A percentile compares a stretch with the other conserved stretches of the same genome.
These are phyloP conservation scores for Gnetum montanum DNA, from an alignment of 75 land plant species.

Conservation along the genomic window DNA sequence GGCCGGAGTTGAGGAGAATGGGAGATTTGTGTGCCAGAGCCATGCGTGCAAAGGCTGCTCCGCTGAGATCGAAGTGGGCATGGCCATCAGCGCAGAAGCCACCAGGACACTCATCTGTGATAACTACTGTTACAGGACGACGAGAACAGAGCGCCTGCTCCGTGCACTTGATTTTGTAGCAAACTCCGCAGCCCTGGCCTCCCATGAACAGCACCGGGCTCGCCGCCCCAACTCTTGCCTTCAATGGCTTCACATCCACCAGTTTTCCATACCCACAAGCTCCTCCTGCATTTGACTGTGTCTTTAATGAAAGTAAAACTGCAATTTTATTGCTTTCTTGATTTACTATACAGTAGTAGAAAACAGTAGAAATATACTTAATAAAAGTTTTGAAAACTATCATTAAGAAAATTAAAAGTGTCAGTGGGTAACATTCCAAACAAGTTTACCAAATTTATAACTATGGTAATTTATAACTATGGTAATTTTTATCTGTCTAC, in stretches of 20 bases:
- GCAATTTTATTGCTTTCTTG: no score
- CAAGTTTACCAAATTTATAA: no score
- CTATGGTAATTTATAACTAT: no score
- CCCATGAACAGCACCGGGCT: constrained; percentile 61
- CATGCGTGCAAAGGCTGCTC: constrained; percentile 26
- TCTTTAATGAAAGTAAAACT: background rate
- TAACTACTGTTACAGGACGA: constrained; percentile 12
- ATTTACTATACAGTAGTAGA: no score
- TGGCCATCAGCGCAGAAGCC: constrained; percentile 28
- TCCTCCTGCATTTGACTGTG: constrained; percentile 38
- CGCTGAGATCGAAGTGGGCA: constrained; percentile 33
- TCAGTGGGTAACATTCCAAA: no score
- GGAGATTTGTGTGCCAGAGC: constrained; percentile 8
- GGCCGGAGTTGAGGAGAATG: constrained; percentile 19
- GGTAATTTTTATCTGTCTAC: no score
- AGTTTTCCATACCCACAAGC: constrained; percentile 81
- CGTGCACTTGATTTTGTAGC: constrained; percentile 39
- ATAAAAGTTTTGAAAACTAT: no score
- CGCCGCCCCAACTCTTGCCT: constrained; percentile 63
- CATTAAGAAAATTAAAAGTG: no score
- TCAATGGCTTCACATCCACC: constrained; percentile 59
- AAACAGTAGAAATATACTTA: no score
- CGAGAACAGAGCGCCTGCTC: constrained; percentile 5
- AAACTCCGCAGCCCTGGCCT: constrained; percentile 82
- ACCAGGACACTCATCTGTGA: constrained; percentile 38